Evolutionary conservation across 1,284 basidiomycete genomes (phyloP).

Genomic region (Cryptococcus amylolentus): DNA sequence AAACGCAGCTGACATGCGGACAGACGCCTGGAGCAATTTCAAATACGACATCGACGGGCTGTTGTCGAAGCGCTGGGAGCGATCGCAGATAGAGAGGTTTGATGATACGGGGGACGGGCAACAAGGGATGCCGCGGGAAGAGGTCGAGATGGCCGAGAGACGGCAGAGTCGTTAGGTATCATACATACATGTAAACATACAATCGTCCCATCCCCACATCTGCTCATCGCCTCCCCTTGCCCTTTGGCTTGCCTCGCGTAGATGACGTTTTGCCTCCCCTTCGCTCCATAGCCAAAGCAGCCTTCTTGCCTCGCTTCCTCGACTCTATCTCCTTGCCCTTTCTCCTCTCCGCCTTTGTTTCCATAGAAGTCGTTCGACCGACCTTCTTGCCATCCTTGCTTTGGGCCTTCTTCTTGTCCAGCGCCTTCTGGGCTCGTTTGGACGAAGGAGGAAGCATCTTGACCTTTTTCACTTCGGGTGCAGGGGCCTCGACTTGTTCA

Average conservation of each 20-base stretch:
- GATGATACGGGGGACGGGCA: conserved; percentile 16
- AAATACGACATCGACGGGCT: conserved; percentile 22
- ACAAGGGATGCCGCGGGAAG: conserved; percentile 20
- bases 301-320: conserved; percentile 40
- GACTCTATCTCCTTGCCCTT: conserved; percentile 45
- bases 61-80: conserved; percentile 12
- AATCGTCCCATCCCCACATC: neutral
- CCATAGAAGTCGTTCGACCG: conserved; percentile 30
- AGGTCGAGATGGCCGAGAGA: conserved; percentile 37
- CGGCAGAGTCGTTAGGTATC: neutral
- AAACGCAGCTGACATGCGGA: neutral
- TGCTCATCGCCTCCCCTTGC: conserved; percentile 14
- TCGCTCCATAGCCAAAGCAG: conserved; percentile 40
- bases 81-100: neutral
- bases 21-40: conserved; percentile 33
- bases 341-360: conserved; percentile 45
- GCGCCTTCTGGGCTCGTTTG: conserved; percentile 28
- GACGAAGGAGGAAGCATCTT: conserved; percentile 41
- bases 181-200: conserved; percentile 7
- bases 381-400: conserved; percentile 28
- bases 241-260: conserved; percentile 17
- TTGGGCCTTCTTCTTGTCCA: conserved; percentile 26
- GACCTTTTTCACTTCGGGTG: conserved; percentile 13
- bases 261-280: conserved; percentile 18
- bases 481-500: neutral